Base-by-base conservation (phyloP, 306 rosid species). In the Hippophae rhamnoides region DNA sequence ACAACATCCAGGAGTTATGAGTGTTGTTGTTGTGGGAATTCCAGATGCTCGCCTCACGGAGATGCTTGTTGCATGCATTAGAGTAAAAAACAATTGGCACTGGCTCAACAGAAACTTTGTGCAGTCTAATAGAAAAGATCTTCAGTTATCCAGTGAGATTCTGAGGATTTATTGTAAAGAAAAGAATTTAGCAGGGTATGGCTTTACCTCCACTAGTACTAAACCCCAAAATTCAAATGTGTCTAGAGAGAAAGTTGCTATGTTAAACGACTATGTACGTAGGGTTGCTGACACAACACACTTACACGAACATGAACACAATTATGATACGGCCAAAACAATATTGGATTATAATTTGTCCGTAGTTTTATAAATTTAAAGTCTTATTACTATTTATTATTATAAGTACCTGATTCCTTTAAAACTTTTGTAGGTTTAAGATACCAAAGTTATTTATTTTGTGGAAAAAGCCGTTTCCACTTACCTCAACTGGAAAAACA, bases 391-490 rank as follows among this genome's bases (percentile, higher is more conserved):
- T 31, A 31, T 31, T 31, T 31, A 31, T 4, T 31, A 31, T 31
- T 31, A 31, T 2, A 31, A 31, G 5, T 31, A 51, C 13, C 9
- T 8, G 18, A 47, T 63, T 65, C 18, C 41, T 51, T 56, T 7
- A 52, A 6, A 18, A 64, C 58, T 69, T 85, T 42, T 55, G 70
- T 63, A 87, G 98, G 86, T 90, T 85, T 70, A 90, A 85, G 78
- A 72, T 87, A 74, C 98, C 98, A 6, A 90, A 71, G 78, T 57
- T 62, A 49, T 78, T 78, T 58, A 46, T 79, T 31, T 12, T 65
- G 55, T 78, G 95, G 98, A 78, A 65, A 31, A 76, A 73, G 76
- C 74, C 89, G 52, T 92, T 92, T 83, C 93, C 96, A 14, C 64
- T 75, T 10, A 92, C 96, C 12, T 66, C 85, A 0, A 72, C 76